Evolutionary conservation across 768 basidiomycete genomes (phyloP).

Genomic region (Gymnopilus dilepis): DNA sequence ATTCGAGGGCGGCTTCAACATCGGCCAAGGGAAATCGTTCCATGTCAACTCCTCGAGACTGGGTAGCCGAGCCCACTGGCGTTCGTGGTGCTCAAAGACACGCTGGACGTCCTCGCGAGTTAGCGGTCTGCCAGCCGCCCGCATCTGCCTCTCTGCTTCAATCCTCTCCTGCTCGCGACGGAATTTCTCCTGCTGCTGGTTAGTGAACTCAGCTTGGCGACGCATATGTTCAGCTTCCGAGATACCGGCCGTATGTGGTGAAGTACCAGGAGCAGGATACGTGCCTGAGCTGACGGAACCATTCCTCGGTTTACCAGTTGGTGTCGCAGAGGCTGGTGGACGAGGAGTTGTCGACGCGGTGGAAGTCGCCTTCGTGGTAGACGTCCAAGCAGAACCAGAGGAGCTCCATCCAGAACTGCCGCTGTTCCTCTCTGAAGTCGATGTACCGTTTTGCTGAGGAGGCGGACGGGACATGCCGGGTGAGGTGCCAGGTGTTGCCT

Average conservation of each 20-base stretch:
- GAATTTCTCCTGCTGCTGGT: constrained; percentile 72
- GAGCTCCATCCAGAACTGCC: constrained; percentile 34
- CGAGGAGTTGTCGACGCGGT: constrained; percentile 31
- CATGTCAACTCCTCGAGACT: constrained; percentile 54
- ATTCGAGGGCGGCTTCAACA: constrained; percentile 56
- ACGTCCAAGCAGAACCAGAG: constrained; percentile 37
- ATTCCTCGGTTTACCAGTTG: constrained; percentile 32
- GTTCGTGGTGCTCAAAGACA: constrained; percentile 65
- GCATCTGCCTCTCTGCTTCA: constrained; percentile 59
- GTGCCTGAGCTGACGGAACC: constrained; percentile 41
- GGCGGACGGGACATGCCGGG: constrained; percentile 28
- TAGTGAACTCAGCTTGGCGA: constrained; percentile 65
- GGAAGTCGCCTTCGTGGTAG: constrained; percentile 33
- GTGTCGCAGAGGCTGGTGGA: constrained; percentile 32
- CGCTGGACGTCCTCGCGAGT: constrained; percentile 61
- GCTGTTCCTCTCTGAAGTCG: constrained; percentile 27
- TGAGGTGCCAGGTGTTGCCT: constrained; percentile 29
- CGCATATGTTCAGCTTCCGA: constrained; percentile 65
- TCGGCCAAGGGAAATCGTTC: constrained; percentile 79
- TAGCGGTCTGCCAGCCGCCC: constrained; percentile 55
- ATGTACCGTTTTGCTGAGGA: constrained; percentile 27
- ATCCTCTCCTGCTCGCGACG: constrained; percentile 67
- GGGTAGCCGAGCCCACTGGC: constrained; percentile 59
- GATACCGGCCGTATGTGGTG: constrained; percentile 25
- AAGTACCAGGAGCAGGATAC: constrained; percentile 29